phyloP scores from a whole-genome alignment of 1,284 basidiomycete species.

The Apiotrichum porosum region DNA sequence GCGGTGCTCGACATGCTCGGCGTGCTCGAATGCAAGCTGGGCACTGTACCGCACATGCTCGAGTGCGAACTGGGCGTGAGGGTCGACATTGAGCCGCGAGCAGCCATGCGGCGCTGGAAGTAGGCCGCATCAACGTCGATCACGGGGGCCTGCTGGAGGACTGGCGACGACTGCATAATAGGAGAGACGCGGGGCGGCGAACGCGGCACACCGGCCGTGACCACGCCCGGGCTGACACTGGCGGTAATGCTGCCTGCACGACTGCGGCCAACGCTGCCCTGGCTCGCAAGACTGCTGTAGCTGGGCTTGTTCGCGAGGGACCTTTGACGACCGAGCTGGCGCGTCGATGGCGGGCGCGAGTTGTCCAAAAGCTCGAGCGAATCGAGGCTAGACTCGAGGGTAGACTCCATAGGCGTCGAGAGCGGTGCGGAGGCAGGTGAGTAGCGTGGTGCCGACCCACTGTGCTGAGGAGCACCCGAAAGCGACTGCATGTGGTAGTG shows the following conservation, averaged over 20 bases:
- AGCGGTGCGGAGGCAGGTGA: not conserved
- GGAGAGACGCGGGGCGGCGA: not conserved
- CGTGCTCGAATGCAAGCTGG: too few relatives aligned
- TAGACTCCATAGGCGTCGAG: not conserved
- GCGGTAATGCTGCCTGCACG: too few relatives aligned
- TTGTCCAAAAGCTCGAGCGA: too few relatives aligned
- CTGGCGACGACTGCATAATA: not conserved
- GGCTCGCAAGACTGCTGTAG: too few relatives aligned
- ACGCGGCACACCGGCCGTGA: not conserved
- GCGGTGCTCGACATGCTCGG: too few relatives aligned
- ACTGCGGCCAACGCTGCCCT: not conserved
- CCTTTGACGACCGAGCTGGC: too few relatives aligned
- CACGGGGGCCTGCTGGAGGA: not conserved
- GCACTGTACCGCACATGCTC: too few relatives aligned
- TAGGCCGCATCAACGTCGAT: conserved; percentile 5
- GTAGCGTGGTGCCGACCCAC: not conserved
- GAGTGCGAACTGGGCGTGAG: not conserved
- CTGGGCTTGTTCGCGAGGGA: too few relatives aligned
- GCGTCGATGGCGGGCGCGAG: not conserved
- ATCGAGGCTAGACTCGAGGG: too few relatives aligned
- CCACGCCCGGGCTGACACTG: not conserved
- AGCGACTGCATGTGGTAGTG: too few relatives aligned
- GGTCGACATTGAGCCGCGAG: conserved; percentile 6
- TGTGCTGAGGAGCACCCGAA: too few relatives aligned
- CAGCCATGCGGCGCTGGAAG: conserved; percentile 4